These are phyloP conservation scores for Penicillium decumbens DNA, from an alignment of 2,329 filamentous ascomycete genomes.

Conservation along the genomic window DNA sequence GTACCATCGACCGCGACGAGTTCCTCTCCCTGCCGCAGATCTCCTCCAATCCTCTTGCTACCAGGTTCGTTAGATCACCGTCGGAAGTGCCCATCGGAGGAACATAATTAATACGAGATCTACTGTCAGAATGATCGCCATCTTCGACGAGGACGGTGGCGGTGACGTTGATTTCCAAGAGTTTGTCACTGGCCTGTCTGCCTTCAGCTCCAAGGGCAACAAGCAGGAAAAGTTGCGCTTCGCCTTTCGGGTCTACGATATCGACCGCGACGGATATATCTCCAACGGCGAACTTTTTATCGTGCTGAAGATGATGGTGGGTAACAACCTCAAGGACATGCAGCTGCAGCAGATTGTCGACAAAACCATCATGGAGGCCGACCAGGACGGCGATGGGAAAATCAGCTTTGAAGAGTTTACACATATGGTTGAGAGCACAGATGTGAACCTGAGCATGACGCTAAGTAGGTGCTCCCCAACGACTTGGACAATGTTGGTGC, in stretches of 20 bases:
- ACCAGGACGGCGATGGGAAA: constrained; percentile 91
- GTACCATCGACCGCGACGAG: constrained; percentile 96
- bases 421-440: constrained; percentile 96
- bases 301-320: constrained; percentile 99
- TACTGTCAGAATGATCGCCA: constrained; percentile 80
- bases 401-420: constrained; percentile 99
- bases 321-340: constrained; percentile 97
- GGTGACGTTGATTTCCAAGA: constrained; percentile 98
- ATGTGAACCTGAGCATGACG: constrained; percentile 65
- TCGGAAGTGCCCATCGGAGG: background rate
- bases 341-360: constrained; percentile 98
- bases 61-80: constrained; percentile 57
- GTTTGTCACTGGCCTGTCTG: constrained; percentile 90
- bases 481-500: constrained; percentile 3
- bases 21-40: constrained; percentile 97
- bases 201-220: constrained; percentile 96
- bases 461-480: constrained; percentile 47
- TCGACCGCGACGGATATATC: constrained; percentile 96
- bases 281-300: constrained; percentile 99
- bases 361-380: constrained; percentile 99
- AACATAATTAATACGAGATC: background rate
- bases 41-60: constrained; percentile 93
- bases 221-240: constrained; percentile 98
- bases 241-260: constrained; percentile 99
- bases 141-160: constrained; percentile 97